These are phyloP conservation scores for Tripidium arundinaceum DNA, from an alignment of 202 grass and related monocot species.

Conservation along the genomic window DNA sequence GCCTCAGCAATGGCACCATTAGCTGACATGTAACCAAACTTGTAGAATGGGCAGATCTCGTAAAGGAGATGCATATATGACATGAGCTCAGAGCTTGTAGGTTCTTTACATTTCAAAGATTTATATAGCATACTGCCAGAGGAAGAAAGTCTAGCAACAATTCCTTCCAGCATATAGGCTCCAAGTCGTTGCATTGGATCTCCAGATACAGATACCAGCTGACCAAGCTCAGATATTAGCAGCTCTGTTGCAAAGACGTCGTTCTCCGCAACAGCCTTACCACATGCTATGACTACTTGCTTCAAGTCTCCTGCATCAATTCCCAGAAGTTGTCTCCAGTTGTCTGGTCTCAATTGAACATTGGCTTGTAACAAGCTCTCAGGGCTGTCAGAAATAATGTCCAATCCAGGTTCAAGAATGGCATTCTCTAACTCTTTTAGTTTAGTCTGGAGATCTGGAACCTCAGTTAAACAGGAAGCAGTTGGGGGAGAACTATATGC, in stretches of 20 bases:
- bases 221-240: slow-evolving; percentile 63
- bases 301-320: slow-evolving; percentile 66
- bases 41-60: slow-evolving; percentile 81
- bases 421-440: slow-evolving; percentile 64
- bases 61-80: slow-evolving; percentile 92
- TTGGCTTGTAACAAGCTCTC: slow-evolving; percentile 33
- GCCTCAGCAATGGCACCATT: slow-evolving; percentile 90
- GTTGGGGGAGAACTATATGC: slow-evolving; percentile 57
- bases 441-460: slow-evolving; percentile 57
- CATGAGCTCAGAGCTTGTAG: slow-evolving; percentile 79
- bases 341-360: slow-evolving; percentile 14
- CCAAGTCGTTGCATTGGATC: slow-evolving; percentile 72
- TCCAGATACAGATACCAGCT: slow-evolving; percentile 78
- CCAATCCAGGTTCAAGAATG: slow-evolving; percentile 64
- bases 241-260: slow-evolving; percentile 39
- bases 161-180: slow-evolving; percentile 88
- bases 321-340: slow-evolving; percentile 64
- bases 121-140: slow-evolving; percentile 82
- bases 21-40: slow-evolving; percentile 93
- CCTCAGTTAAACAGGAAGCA: slow-evolving; percentile 68
- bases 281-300: slow-evolving; percentile 65
- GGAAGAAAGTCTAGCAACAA: slow-evolving; percentile 62
- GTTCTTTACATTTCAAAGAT: slow-evolving; percentile 90
- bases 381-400: slow-evolving; percentile 39
- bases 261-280: slow-evolving; percentile 68